phyloP scores from a whole-genome alignment of 1,139 yeast genomes.

The Yarrowia galli region DNA sequence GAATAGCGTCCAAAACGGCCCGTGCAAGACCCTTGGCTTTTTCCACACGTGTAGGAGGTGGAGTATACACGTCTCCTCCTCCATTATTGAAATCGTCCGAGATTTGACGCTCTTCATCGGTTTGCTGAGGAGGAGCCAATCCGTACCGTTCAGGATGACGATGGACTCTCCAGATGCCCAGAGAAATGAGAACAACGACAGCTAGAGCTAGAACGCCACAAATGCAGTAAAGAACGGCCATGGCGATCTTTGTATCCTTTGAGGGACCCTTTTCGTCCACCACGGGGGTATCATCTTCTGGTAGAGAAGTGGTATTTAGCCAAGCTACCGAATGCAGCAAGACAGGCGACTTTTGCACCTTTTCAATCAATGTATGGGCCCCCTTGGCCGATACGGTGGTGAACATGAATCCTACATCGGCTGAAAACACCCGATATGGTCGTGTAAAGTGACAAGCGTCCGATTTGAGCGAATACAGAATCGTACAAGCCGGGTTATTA shows the following conservation, averaged over 20 bases:
- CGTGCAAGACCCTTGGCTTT: constrained; percentile 51
- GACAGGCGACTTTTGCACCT: constrained; percentile 42
- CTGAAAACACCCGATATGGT: constrained; percentile 43
- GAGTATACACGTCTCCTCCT: constrained; percentile 41
- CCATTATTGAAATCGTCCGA: constrained; percentile 41
- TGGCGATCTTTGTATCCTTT: constrained; percentile 46
- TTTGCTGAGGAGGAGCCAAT: constrained; percentile 42
- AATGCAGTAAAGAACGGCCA: constrained; percentile 49
- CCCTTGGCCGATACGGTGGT: constrained; percentile 45
- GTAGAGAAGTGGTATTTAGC: constrained; percentile 41
- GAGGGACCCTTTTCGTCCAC: constrained; percentile 38
- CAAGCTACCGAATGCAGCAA: constrained; percentile 43
- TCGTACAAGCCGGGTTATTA: constrained; percentile 48
- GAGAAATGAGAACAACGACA: constrained; percentile 49
- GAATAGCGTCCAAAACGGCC: constrained; percentile 52
- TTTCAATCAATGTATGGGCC: constrained; percentile 44
- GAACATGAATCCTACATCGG: constrained; percentile 49
- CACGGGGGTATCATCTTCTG: constrained; percentile 32
- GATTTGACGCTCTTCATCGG: constrained; percentile 11
- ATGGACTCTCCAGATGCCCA: constrained; percentile 50
- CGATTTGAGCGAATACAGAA: constrained; percentile 46
- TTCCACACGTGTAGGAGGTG: constrained; percentile 26
- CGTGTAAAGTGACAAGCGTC: constrained; percentile 46
- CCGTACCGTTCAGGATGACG: constrained; percentile 53
- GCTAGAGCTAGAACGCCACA: constrained; percentile 49